Evolutionary conservation across 2,329 filamentous ascomycete genomes (phyloP).

Genomic region (Colletotrichum sublineola): DNA sequence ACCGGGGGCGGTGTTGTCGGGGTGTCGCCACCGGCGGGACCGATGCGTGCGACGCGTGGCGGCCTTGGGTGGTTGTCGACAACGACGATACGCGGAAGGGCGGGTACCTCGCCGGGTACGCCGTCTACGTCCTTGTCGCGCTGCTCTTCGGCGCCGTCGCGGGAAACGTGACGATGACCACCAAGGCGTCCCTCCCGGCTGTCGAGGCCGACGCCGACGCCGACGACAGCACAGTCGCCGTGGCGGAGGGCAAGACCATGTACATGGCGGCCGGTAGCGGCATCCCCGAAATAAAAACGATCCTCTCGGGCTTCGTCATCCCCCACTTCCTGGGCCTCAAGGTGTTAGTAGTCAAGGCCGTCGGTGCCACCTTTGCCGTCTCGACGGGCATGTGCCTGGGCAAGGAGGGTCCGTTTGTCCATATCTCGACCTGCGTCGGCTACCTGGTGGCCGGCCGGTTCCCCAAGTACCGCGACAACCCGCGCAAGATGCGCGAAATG

Average conservation of each 20-base stretch:
- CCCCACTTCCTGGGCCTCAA: conserved; percentile 68
- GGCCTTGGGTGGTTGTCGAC: conserved; percentile 53
- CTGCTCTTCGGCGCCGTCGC: conserved; percentile 46
- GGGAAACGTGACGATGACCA: conserved; percentile 47
- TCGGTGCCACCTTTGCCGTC: conserved; percentile 71
- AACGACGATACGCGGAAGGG: background rate
- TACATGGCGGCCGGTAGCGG: conserved; percentile 71
- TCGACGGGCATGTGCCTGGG: conserved; percentile 71
- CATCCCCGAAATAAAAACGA: conserved; percentile 73
- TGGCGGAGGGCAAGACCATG: conserved; percentile 61
- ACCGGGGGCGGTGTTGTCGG: conserved; percentile 64
- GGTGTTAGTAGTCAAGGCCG: conserved; percentile 67
- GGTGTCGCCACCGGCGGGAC: background rate
- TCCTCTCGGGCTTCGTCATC: conserved; percentile 71
- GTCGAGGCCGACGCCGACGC: conserved; percentile 45
- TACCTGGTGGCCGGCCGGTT: conserved; percentile 65
- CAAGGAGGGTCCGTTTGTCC: conserved; percentile 73
- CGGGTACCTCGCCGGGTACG: conserved; percentile 44
- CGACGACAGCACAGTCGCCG: background rate
- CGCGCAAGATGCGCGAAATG: conserved; percentile 69
- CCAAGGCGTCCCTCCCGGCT: conserved; percentile 62
- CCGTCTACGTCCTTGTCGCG: conserved; percentile 47
- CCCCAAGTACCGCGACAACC: conserved; percentile 69
- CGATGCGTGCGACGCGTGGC: conserved; percentile 55
- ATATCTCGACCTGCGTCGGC: conserved; percentile 70